Evolutionary conservation across 805 yeast genomes (phyloP).

Genomic region (Suhomyces pyralidae): DNA sequence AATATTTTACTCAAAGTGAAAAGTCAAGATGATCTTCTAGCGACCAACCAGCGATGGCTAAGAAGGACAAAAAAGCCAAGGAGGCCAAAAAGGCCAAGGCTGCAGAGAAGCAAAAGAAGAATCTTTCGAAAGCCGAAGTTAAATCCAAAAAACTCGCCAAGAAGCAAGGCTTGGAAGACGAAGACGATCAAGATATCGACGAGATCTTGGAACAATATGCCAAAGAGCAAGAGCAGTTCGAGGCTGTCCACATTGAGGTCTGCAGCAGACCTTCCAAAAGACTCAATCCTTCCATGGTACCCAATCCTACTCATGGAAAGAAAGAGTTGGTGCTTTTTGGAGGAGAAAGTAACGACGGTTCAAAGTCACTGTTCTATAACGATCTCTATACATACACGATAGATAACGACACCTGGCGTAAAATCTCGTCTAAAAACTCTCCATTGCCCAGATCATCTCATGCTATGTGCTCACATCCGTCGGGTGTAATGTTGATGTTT

Average conservation of each 20-base stretch:
- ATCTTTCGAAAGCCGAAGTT: conserved; percentile 63
- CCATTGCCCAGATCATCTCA: conserved; percentile 95
- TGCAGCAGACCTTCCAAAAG: conserved; percentile 64
- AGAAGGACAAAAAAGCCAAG: conserved; percentile 79
- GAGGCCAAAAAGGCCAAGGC: conserved; percentile 88
- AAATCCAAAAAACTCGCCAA: conserved; percentile 74
- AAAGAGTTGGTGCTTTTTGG: conserved; percentile 83
- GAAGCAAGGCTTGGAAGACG: conserved; percentile 76
- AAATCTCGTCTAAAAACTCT: conserved; percentile 72
- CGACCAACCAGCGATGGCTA: conserved; percentile 58
- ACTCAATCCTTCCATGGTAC: conserved; percentile 69
- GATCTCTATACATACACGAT: conserved; percentile 72
- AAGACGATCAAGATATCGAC: conserved; percentile 85
- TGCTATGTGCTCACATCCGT: conserved; percentile 89
- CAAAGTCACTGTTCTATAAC: conserved; percentile 68
- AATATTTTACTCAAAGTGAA: background rate
- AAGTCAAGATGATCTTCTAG: background rate
- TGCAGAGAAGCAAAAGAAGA: conserved; percentile 79
- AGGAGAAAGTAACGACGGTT: conserved; percentile 66
- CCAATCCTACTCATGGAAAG: conserved; percentile 72
- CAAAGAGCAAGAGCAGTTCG: conserved; percentile 73
- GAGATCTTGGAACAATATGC: conserved; percentile 75
- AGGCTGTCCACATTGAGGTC: conserved; percentile 61
- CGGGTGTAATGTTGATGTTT: conserved; percentile 79
- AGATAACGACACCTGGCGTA: conserved; percentile 80